Evolutionary conservation across 768 basidiomycete genomes (phyloP), one percentile per base, ranked within the genome.

Genomic region (Suillus sp.): DNA sequence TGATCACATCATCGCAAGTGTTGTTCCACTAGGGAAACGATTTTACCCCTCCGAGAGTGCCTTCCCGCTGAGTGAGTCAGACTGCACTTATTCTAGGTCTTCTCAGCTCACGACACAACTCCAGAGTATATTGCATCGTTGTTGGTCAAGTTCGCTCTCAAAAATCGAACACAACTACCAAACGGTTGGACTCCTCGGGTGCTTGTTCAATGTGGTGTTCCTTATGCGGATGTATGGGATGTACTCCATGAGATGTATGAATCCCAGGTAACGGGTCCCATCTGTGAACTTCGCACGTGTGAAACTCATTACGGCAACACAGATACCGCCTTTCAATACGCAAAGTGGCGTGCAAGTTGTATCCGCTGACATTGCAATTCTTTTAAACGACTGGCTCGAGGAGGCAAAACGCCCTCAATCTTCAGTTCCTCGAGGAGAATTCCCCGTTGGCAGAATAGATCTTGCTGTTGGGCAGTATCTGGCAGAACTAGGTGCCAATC

Each of bases 31-130:
- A 5, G 93, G 91, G 22, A 88, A 92, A 68, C 82, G 92, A 25
- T 96, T 96, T 73, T 94, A 92, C 72, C 93, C 95, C 0, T 96
- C 95, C 2, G 93, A 95, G 65, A 88, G 87, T 63, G 91, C 94
- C 11, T 95, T 96, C 76, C 95, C 95, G 20, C 78, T 95, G 34
- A 85, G 95, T 95, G 69, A 72, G 92, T 37, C 58, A 56, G 25
- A 65, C 54, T 32, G 59, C 5, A 57, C 35, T 61, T 38, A 30
- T 35, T 50, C 27, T 63, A 10, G 58, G 2, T 8, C 38, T 51
- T 22, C 27, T 47, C 34, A 30, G 40, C 45, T 18, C 27, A 48
- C 53, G 18, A 57, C 27, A 69, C 6, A 11, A 2, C 25, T 43
- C 11, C 68, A 97, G 96, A 89, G 65, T 84, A 90, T 64, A 79